phyloP scores from a whole-genome alignment of 805 yeast species.

The Candida multigemmis region DNA sequence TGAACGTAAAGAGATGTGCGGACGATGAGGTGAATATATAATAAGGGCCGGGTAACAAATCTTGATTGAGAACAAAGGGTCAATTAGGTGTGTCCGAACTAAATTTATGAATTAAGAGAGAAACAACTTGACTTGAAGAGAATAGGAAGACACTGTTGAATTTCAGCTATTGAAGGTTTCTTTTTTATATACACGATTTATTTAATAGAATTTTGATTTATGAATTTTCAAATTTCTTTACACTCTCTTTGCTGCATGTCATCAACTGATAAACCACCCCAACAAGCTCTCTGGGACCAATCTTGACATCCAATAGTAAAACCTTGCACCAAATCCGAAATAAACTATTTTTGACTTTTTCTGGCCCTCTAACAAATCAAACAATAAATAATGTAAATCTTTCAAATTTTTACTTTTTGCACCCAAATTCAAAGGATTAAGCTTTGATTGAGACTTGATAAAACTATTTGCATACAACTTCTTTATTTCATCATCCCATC shows the following conservation, averaged over 20 bases:
- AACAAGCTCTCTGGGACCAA: constrained; percentile 22
- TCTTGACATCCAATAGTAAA: constrained; percentile 24
- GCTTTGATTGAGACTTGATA: constrained; percentile 17
- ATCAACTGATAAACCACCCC: constrained; percentile 12
- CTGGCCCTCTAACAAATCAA: constrained; percentile 30
- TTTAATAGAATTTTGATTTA: neutral
- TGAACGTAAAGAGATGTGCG: constrained; percentile 46
- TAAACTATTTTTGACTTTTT: constrained; percentile 14
- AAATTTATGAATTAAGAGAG: no score
- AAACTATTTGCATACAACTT: constrained; percentile 22
- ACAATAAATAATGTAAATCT: constrained; percentile 29
- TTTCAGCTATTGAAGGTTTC: no score
- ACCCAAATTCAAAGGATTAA: constrained; percentile 19
- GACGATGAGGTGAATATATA: no score
- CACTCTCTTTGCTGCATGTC: no score
- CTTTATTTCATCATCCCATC: constrained; percentile 29
- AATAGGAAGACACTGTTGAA: no score
- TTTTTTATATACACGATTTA: no score
- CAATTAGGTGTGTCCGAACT: no score
- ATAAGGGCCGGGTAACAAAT: no score
- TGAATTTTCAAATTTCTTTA: neutral
- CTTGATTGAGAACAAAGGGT: no score
- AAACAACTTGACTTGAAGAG: no score
- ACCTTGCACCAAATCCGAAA: constrained; percentile 34
- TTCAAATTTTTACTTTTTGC: constrained; percentile 22